These are phyloP conservation scores for Paralagenidium karlingii DNA, from an alignment of 352 stramenopile genomes.

Conservation along the genomic window DNA sequence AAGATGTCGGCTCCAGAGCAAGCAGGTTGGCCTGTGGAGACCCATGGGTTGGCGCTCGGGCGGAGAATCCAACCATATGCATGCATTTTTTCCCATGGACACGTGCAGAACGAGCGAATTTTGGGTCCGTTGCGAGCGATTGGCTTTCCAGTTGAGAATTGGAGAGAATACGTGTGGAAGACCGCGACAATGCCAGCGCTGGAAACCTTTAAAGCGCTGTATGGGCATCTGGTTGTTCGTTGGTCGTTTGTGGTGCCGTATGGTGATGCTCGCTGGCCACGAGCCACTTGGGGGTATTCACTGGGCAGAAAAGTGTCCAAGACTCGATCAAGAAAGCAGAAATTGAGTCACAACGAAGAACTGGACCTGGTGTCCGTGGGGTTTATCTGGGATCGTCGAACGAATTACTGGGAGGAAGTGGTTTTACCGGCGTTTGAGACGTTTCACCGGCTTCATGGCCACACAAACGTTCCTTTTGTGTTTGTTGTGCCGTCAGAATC, in stretches of 20 bases:
- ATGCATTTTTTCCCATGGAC: too few species aligned
- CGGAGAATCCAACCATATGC: too few species aligned
- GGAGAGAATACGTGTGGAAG: conserved; percentile 20
- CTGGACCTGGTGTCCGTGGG: too few species aligned
- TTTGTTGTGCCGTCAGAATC: conserved; percentile 72
- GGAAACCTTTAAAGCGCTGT: conserved; percentile 8
- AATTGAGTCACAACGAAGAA: too few species aligned
- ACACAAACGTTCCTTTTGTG: conserved; percentile 83
- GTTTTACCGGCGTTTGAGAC: conserved; percentile 52
- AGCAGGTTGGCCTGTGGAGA: too few species aligned
- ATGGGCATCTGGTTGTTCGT: conserved; percentile 21
- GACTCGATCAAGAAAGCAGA: too few species aligned
- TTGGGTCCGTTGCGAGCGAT: too few species aligned
- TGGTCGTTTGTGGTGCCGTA: conserved; percentile 16
- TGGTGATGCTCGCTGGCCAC: conserved; percentile 10
- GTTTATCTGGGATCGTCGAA: conserved; percentile 64
- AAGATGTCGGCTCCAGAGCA: too few species aligned
- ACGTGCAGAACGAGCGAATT: too few species aligned
- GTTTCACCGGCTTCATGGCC: conserved; percentile 81
- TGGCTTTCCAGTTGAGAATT: conserved; percentile 15
- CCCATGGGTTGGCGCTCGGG: too few species aligned
- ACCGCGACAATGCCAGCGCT: conserved; percentile 15
- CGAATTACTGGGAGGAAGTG: conserved; percentile 58
- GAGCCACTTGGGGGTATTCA: conserved; percentile 23
- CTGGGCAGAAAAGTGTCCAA: too few species aligned